A percentile compares a stretch with the other conserved stretches of the same genome.
Conservation (phyloP, 2,329 filamentous ascomycete species). For the Stagonosporopsis chrysanthemi region DNA sequence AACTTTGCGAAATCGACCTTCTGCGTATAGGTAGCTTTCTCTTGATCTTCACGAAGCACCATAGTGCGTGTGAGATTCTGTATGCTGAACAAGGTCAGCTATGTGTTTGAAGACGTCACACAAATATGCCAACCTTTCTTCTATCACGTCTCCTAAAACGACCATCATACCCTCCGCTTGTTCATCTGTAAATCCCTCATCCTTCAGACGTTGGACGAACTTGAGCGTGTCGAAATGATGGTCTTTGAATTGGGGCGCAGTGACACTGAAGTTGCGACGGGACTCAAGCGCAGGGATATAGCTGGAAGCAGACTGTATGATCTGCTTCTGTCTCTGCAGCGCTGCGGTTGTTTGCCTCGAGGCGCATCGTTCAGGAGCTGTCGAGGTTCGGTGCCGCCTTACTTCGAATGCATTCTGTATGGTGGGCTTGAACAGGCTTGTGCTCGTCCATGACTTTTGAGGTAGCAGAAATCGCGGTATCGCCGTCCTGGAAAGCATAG, state of each 20-base stretch:
- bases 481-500: conserved; percentile 32
- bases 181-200: conserved; percentile 93
- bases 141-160: conserved; percentile 93
- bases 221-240: conserved; percentile 99
- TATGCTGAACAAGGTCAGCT: conserved; percentile 64
- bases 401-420: conserved; percentile 23
- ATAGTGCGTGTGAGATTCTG: conserved; percentile 97
- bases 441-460: conserved; percentile 45
- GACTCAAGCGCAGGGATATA: conserved; percentile 14
- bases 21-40: conserved; percentile 78
- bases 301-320: conserved; percentile 10
- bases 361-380: conserved; percentile 26
- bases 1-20: conserved; percentile 99
- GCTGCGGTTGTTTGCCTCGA: conserved; percentile 15
- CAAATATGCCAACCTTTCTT: conserved; percentile 73
- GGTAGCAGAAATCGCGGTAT: conserved; percentile 52
- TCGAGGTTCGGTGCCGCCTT: conserved; percentile 24
- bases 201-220: conserved; percentile 88
- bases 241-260: conserved; percentile 69
- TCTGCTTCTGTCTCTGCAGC: conserved; percentile 16
- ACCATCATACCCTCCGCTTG: conserved; percentile 99
- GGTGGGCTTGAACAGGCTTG: conserved; percentile 30
- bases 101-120: not conserved
- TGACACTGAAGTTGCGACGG: conserved; percentile 69
- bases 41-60: conserved; percentile 93